Percentiles rank a stretch among this genome's conserved stretches.
Evolutionary conservation across 108 stramenopile species (phyloP).

Genomic region (Skeletonema menzelii): DNA sequence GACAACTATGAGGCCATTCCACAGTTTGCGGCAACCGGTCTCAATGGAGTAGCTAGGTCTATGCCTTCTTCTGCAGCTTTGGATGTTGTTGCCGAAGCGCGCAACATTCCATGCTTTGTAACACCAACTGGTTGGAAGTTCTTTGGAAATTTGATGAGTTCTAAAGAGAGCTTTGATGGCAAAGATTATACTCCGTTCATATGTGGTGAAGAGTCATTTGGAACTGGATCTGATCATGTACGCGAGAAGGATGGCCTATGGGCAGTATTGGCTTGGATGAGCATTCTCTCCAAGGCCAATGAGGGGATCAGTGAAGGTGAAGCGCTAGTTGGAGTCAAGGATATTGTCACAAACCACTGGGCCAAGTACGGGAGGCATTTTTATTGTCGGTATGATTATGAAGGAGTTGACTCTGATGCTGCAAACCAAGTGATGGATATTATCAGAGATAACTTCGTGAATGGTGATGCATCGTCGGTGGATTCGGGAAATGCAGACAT

Average conservation of each 20-base stretch:
- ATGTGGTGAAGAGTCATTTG: constrained; percentile 99
- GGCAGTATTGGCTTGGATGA: constrained; percentile 99
- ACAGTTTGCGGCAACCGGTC: constrained; percentile 88
- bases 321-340: constrained; percentile 81
- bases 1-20: constrained; percentile 96
- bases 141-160: constrained; percentile 99
- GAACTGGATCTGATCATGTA: constrained; percentile 98
- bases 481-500: constrained; percentile 56
- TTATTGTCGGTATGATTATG: constrained; percentile 99
- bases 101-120: constrained; percentile 88
- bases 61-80: constrained; percentile 98
- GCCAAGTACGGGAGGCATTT: constrained; percentile 95
- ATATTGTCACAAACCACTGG: constrained; percentile 95
- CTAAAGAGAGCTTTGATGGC: constrained; percentile 85
- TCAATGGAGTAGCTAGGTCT: constrained; percentile 94
- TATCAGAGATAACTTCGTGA: constrained; percentile 67
- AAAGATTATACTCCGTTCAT: constrained; percentile 94
- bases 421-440: constrained; percentile 91
- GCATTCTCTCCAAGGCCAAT: constrained; percentile 94
- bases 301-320: constrained; percentile 48
- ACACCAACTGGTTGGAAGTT: constrained; percentile 99
- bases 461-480: constrained; percentile 48
- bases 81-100: constrained; percentile 91
- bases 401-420: constrained; percentile 88
- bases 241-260: constrained; percentile 99